Percentiles rank a stretch among this genome's conserved stretches.
Evolutionary conservation across 1,284 basidiomycete species (phyloP).

Genomic region (Neotropicomus parvogracilis): DNA sequence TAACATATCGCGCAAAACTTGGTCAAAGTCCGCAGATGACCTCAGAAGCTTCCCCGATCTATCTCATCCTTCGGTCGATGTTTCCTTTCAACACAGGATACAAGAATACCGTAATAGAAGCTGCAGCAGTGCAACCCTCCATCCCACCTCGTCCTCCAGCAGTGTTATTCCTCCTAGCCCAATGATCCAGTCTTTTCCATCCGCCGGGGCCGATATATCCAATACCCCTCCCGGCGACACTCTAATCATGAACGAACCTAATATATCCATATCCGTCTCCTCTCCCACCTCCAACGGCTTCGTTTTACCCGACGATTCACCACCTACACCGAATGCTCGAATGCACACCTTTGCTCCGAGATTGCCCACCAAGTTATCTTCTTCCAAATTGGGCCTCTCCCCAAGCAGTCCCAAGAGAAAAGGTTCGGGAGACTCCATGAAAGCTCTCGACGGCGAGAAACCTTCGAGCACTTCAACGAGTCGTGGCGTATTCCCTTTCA

Average conservation of each 20-base stretch:
- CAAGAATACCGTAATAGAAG: slow-evolving; percentile 54
- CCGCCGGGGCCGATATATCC: slow-evolving; percentile 23
- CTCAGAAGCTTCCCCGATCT: slow-evolving; percentile 53
- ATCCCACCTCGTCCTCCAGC: slow-evolving; percentile 24
- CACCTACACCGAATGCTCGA: slow-evolving; percentile 21
- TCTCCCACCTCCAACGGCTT: slow-evolving; percentile 27
- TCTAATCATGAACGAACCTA: slow-evolving; percentile 22
- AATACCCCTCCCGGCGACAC: slow-evolving; percentile 24
- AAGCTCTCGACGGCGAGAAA: slow-evolving; percentile 30
- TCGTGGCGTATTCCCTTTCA: slow-evolving; percentile 36
- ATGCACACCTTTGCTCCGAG: slow-evolving; percentile 65
- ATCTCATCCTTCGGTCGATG: slow-evolving; percentile 43
- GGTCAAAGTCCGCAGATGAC: slow-evolving; percentile 78
- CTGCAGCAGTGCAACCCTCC: slow-evolving; percentile 39
- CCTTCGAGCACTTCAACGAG: slow-evolving; percentile 10
- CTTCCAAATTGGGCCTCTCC: slow-evolving; percentile 41
- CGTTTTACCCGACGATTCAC: slow-evolving; percentile 22
- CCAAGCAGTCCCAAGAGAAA: slow-evolving; percentile 53
- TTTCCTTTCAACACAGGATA: slow-evolving; percentile 57
- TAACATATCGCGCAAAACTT: slow-evolving; percentile 60
- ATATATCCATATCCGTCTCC: slow-evolving; percentile 38
- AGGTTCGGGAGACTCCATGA: slow-evolving; percentile 41
- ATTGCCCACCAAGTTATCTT: slow-evolving; percentile 62
- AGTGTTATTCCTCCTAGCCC: slow-evolving; percentile 32
- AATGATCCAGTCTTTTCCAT: slow-evolving; percentile 48